Base-by-base conservation (phyloP, 768 basidiomycete species). In the Megacollybia marginata region DNA sequence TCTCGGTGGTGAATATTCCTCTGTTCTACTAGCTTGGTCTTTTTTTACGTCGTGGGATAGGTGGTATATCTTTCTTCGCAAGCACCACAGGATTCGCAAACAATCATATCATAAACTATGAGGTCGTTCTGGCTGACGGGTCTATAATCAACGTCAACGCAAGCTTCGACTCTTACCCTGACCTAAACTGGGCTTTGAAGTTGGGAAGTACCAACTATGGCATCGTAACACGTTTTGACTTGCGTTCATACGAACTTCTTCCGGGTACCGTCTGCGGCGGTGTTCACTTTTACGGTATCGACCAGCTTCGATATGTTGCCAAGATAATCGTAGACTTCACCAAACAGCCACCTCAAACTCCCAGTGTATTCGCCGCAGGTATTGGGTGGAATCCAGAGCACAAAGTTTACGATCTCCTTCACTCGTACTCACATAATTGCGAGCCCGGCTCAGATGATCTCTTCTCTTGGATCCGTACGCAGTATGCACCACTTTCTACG, bases 171-270 rank as follows among this genome's bases (percentile, higher is more conserved):
- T 47, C 48, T 19, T 45, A 55, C 23, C n/a, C 48, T 12, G 57
- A 58, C 38, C 47, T 58, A 9, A 54, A 54, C 44, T 52, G 51
- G 53, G 55, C 55, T 9, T 46, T 58, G 18, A 58, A 57, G 34
- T 50, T 48, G 13, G 57, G 53, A 13, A 49, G 49, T 18, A 56
- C 55, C 1, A 58, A 58, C 40, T 58, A 46, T 42, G 57, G 57
- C 13, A 52, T 58, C 32, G 53, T 58, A n/a, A 57, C 55, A 6
- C 46, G 53, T 19, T 57, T 56, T 42, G 55, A 50, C 19, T 47
- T 58, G 49, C 38, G 33, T 1, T 56, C 57, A 10, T 48, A 44
- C 46, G 46, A 18, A 5, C 36, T 45, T 12, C 46, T 33, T 31
- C 33, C 23, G 23, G 23, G 23, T 28, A 28, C 55, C 2, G 36